phyloP scores from a whole-genome alignment of 75 land plant genomes.

The Adiantum capillusveneris region DNA sequence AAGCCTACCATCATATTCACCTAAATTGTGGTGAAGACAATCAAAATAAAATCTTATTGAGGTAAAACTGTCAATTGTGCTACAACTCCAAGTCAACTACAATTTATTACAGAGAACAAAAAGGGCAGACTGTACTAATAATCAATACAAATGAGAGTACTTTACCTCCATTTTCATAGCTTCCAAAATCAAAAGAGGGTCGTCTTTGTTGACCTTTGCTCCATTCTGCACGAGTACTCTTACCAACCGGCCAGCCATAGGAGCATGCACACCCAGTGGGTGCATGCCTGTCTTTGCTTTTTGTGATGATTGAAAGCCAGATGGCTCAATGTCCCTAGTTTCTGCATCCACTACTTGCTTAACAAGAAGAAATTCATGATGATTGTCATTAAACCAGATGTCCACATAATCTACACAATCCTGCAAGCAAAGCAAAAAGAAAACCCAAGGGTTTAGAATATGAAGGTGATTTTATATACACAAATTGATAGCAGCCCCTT shows the following conservation, averaged over 20 bases:
- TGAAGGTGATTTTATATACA: too few relatives aligned
- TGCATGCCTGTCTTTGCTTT: constrained; percentile 2
- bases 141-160: not conserved
- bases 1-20: too few relatives aligned
- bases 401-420: constrained; percentile 59
- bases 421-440: constrained; percentile 25
- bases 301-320: constrained; percentile 8
- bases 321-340: constrained; percentile 5
- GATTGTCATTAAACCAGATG: constrained; percentile 66
- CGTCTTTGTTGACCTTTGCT: constrained; percentile 59
- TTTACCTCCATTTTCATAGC: constrained; percentile 99
- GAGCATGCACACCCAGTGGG: constrained; percentile 66
- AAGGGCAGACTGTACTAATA: not conserved
- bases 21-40: not conserved
- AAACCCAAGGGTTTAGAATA: too few relatives aligned
- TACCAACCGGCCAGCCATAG: constrained; percentile 95
- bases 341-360: constrained; percentile 14
- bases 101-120: not conserved
- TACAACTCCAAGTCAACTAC: not conserved
- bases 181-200: constrained; percentile 79
- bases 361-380: constrained; percentile 62
- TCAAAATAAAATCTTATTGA: not conserved
- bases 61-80: not conserved
- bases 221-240: constrained; percentile 64
- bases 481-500: too few relatives aligned